A percentile compares a stretch with the other conserved stretches of the same genome.
phyloP scores from a whole-genome alignment of 495 filamentous ascomycete species.

The Annulohypoxylon stygium region DNA sequence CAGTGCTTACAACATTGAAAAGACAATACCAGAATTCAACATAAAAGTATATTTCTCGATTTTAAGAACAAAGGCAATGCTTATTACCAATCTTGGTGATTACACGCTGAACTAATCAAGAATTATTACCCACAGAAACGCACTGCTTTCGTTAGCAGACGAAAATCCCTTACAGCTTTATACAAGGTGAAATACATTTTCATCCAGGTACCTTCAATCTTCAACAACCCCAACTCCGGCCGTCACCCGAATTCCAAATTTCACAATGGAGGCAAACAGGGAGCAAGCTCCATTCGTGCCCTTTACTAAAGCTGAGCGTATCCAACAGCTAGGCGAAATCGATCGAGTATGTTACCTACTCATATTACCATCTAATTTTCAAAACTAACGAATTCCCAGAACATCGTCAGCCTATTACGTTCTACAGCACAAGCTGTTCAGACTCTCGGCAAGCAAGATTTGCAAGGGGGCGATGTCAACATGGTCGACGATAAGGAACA shows the following conservation, averaged over 20 bases:
- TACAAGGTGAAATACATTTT: neutral
- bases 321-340: slow-evolving; percentile 80
- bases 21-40: too few species aligned
- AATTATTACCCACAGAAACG: neutral
- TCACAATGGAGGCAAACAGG: slow-evolving; percentile 37
- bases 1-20: too few species aligned
- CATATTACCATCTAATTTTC: neutral
- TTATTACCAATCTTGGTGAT: too few species aligned
- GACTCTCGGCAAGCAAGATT: slow-evolving; percentile 70
- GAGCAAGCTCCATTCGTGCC: slow-evolving; percentile 48
- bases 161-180: neutral
- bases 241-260: neutral
- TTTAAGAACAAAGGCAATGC: too few species aligned
- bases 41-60: too few species aligned
- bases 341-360: slow-evolving; percentile 68
- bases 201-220: neutral
- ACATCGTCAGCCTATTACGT: slow-evolving; percentile 68
- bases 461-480: slow-evolving; percentile 46
- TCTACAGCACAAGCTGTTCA: slow-evolving; percentile 77
- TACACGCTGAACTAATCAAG: neutral
- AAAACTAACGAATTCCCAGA: slow-evolving; percentile 48
- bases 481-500: slow-evolving; percentile 54
- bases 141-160: too few species aligned
- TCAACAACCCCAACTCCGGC: neutral
- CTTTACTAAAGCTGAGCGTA: slow-evolving; percentile 76